These are phyloP conservation scores for Posidonia australis DNA, from an alignment of 106 monocot species.

Conservation along the genomic window DNA sequence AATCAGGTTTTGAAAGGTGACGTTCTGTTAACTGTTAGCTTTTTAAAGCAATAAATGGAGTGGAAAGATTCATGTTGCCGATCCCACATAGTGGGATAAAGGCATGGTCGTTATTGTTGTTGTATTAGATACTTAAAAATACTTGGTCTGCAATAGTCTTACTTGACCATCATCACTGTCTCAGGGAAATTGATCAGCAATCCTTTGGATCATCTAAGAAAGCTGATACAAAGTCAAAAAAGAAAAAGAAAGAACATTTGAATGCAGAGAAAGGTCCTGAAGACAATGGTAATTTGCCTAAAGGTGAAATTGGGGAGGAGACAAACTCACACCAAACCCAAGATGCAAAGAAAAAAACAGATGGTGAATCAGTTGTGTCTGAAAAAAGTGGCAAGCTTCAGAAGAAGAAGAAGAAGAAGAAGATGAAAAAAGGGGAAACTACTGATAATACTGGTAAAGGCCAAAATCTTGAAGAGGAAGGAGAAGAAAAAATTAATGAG, in stretches of 20 bases:
- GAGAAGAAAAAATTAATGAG: constrained; percentile 2
- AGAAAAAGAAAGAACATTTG: constrained; percentile 29
- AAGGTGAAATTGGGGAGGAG: neutral
- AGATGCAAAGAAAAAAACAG: neutral
- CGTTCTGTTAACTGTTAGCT: neutral
- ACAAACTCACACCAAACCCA: neutral
- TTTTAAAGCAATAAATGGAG: neutral
- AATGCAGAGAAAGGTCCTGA: constrained; percentile 1
- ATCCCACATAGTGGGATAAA: neutral
- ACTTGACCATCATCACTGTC: neutral
- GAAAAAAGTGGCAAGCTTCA: constrained; percentile 12
- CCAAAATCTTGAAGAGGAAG: neutral
- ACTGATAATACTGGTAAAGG: constrained; percentile 3
- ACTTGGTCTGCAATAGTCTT: neutral
- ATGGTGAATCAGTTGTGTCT: neutral
- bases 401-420: constrained; percentile 35
- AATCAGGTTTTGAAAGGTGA: neutral
- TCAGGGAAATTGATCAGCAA: constrained; percentile 2
- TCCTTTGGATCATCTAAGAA: neutral
- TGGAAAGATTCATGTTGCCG: neutral
- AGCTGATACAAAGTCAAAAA: constrained; percentile 22
- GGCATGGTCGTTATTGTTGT: too few species aligned
- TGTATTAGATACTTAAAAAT: neutral
- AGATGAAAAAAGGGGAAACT: constrained; percentile 1
- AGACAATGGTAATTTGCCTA: neutral